Evolutionary conservation across 1,284 basidiomycete species (phyloP).

Genomic region (Trametes sp.): DNA sequence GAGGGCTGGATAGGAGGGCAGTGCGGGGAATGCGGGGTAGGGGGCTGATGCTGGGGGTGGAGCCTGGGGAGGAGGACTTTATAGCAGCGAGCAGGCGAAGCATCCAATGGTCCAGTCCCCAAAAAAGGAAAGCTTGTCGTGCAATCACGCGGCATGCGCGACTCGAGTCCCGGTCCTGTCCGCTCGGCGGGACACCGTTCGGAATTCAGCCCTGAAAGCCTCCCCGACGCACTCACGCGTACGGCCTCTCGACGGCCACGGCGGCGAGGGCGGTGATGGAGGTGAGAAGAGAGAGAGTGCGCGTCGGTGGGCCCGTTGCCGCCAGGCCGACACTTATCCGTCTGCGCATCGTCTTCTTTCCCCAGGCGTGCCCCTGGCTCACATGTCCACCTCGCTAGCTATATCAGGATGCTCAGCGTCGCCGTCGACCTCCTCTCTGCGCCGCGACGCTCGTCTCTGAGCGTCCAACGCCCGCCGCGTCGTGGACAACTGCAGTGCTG

Average conservation of each 20-base stretch:
- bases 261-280: slow-evolving; percentile 7
- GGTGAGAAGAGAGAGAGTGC: slow-evolving; percentile 10
- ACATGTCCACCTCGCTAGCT: slow-evolving; percentile 22
- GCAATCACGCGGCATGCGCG: slow-evolving; percentile 32
- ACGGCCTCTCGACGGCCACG: slow-evolving; percentile 3
- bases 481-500: neutral
- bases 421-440: neutral
- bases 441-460: neutral
- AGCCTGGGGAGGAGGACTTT: slow-evolving; percentile 29
- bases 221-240: slow-evolving; percentile 9
- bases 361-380: slow-evolving; percentile 21
- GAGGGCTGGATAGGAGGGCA: neutral
- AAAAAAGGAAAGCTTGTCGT: slow-evolving; percentile 25
- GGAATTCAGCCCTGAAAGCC: slow-evolving; percentile 14
- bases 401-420: neutral
- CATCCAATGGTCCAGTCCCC: slow-evolving; percentile 31
- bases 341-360: slow-evolving; percentile 20
- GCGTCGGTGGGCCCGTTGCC: neutral
- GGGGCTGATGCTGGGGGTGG: slow-evolving; percentile 27
- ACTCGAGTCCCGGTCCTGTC: slow-evolving; percentile 36
- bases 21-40: slow-evolving; percentile 20
- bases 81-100: slow-evolving; percentile 34
- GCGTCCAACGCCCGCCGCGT: neutral
- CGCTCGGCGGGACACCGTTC: slow-evolving; percentile 37
- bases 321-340: slow-evolving; percentile 16